phyloP scores from a whole-genome alignment of 2,329 filamentous ascomycete genomes.

The Basipetospora chlamydospora region DNA sequence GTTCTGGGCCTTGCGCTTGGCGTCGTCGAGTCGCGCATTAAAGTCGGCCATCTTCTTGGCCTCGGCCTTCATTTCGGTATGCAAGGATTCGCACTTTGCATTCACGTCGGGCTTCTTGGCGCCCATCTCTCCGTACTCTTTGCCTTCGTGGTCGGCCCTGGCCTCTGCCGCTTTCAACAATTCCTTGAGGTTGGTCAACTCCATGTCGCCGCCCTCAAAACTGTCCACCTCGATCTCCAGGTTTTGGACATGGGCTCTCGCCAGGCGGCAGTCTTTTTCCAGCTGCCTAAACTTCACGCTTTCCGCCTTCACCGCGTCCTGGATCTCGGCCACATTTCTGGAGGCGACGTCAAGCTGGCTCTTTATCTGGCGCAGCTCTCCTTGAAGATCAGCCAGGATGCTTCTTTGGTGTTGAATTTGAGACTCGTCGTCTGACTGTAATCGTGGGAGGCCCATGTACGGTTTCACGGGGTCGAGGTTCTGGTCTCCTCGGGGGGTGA shows the following conservation, averaged over 20 bases:
- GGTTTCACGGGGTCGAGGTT: conserved; percentile 28
- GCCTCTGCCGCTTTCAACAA: conserved; percentile 38
- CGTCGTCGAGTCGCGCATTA: conserved; percentile 4
- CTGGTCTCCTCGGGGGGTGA: conserved; percentile 28
- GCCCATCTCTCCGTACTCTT: conserved; percentile 37
- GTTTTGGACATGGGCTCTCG: conserved; percentile 41
- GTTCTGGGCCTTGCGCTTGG: conserved; percentile 33
- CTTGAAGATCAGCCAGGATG: conserved; percentile 34
- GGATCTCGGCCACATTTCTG: conserved; percentile 19
- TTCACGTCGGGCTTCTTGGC: conserved; percentile 35
- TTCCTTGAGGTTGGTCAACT: conserved; percentile 42
- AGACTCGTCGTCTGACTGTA: conserved; percentile 61
- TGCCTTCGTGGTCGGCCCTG: conserved; percentile 31
- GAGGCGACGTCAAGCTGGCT: conserved; percentile 30
- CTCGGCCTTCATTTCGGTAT: conserved; percentile 15
- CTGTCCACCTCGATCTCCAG: conserved; percentile 47
- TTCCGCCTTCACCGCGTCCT: conserved; percentile 13
- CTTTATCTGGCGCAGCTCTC: conserved; percentile 38
- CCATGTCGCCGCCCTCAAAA: conserved; percentile 53
- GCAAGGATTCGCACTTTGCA: conserved; percentile 20
- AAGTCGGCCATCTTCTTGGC: conserved; percentile 16
- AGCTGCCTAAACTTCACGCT: conserved; percentile 22
- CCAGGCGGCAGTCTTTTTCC: conserved; percentile 39
- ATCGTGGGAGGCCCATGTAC: conserved; percentile 45
- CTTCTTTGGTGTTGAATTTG: conserved; percentile 43